These are phyloP conservation scores for Lodderomyces orthopsilosis DNA, from an alignment of 1,139 yeast genomes.

Conservation along the genomic window DNA sequence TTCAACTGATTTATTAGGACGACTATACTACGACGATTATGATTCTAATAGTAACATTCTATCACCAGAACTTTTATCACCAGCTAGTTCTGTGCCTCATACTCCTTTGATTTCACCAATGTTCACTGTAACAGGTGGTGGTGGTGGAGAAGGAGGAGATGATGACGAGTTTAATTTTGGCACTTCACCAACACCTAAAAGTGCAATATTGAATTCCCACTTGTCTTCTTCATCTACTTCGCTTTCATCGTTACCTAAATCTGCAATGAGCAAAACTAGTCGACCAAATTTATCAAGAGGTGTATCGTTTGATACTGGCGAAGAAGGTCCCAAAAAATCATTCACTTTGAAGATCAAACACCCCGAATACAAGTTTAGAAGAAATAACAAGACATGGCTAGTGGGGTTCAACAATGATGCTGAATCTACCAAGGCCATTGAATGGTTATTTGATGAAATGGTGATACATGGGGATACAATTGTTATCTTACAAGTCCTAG, in stretches of 20 bases:
- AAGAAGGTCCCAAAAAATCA: conserved; percentile 40
- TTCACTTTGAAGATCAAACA: conserved; percentile 57
- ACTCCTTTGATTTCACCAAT: conserved; percentile 7
- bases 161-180: conserved; percentile 7
- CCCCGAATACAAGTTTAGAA: conserved; percentile 49
- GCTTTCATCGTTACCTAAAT: not conserved
- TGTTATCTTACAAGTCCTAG: conserved; percentile 58
- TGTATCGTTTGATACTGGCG: conserved; percentile 53
- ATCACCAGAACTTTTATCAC: conserved; percentile 20
- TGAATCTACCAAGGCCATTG: conserved; percentile 58
- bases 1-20: conserved; percentile 41
- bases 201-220: not conserved
- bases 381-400: conserved; percentile 60
- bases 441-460: conserved; percentile 67
- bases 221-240: conserved; percentile 3
- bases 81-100: conserved; percentile 14
- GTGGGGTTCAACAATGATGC: conserved; percentile 59
- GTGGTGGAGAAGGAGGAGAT: not conserved
- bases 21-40: conserved; percentile 46
- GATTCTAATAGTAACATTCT: conserved; percentile 25
- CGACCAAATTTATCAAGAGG: conserved; percentile 26
- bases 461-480: conserved; percentile 64
- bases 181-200: conserved; percentile 1
- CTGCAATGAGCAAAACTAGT: conserved; percentile 15
- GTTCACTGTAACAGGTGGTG: not conserved